Evolutionary conservation across 371 early-diverging fungal species (phyloP), one percentile per base, ranked within the genome.

Genomic region (Mucor velutinosus): DNA sequence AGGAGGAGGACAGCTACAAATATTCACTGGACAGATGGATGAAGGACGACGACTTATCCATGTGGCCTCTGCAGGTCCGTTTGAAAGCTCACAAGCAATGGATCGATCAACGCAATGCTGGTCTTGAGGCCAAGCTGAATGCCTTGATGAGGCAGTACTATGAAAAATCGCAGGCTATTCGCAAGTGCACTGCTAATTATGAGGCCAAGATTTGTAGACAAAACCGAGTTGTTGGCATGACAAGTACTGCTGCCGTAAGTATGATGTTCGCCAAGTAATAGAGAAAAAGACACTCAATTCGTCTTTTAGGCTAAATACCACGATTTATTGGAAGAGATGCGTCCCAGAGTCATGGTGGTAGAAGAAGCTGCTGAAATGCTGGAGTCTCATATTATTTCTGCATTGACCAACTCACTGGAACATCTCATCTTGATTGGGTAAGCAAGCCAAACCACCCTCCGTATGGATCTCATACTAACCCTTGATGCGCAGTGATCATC

Each of bases 351-450:
- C n/a, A 80, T 89, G 76, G 78, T 89, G 3, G 82, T 87, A 17
- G 93, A 92, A 76, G 93, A 92, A 78, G 92, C 92, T 0, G 91
- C 89, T 0, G 93, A 92, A 70, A 88, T 90, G 62, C 58, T 92
- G 64, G 93, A 92, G 66, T 80, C 91, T 0, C 92, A 92, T 70
- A 81, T 91, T 15, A 67, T 90, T 8, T 76, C 89, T 35, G 85
- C 89, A 0, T 66, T 92, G 32, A 83, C 87, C 2, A 76, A 72
- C 1, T 78, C 84, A 1, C 63, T 85, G 3, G 76, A 93, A 49
- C 93, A 92, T 66, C 65, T 92, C 29, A 84, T 91, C 39, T 66
- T 89, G 33, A 92, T 92, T 66, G 92, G 91, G 83, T 85, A 83
- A 58, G 75, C 27, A 8, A 21, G 11, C 21, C 21, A 21, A 8